These are phyloP conservation scores for Fusarium continuum DNA, from an alignment of 2,329 filamentous ascomycete species.

Conservation along the genomic window DNA sequence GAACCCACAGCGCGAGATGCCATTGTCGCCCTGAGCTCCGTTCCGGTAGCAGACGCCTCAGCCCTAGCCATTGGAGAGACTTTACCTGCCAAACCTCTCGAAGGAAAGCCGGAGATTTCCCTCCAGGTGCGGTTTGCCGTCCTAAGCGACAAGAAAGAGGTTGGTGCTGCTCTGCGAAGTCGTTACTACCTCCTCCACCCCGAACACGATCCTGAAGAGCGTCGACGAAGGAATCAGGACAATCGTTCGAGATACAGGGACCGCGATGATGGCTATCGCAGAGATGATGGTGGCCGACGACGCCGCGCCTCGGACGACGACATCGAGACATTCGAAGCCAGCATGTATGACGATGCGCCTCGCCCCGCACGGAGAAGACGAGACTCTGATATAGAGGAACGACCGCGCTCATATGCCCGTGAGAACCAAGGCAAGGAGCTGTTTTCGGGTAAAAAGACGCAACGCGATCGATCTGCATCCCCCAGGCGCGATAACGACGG, in stretches of 20 bases:
- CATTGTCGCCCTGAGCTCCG: slow-evolving; percentile 61
- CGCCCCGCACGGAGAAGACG: slow-evolving; percentile 42
- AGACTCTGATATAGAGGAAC: slow-evolving; percentile 43
- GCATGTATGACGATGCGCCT: slow-evolving; percentile 81
- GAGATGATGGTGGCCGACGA: slow-evolving; percentile 52
- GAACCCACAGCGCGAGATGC: slow-evolving; percentile 63
- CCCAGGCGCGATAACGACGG: slow-evolving; percentile 56
- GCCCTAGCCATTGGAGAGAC: slow-evolving; percentile 69
- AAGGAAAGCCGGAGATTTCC: slow-evolving; percentile 72
- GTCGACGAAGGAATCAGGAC: slow-evolving; percentile 65
- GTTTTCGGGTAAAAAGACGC: slow-evolving; percentile 58
- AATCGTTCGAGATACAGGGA: slow-evolving; percentile 72
- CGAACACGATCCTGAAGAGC: slow-evolving; percentile 84
- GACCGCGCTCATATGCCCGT: slow-evolving; percentile 42
- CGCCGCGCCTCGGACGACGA: slow-evolving; percentile 57
- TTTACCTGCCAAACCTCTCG: slow-evolving; percentile 74
- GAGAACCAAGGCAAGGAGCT: slow-evolving; percentile 69
- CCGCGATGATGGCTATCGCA: slow-evolving; percentile 54
- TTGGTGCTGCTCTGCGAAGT: slow-evolving; percentile 80
- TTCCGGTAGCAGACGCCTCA: slow-evolving; percentile 62
- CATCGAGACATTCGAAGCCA: slow-evolving; percentile 72
- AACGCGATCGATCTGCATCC: slow-evolving; percentile 62
- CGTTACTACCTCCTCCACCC: slow-evolving; percentile 93
- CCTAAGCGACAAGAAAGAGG: slow-evolving; percentile 79
- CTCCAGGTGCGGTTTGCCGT: slow-evolving; percentile 80